Conservation (phyloP, 139 green algal species). For the Chlorella vulgaris region DNA sequence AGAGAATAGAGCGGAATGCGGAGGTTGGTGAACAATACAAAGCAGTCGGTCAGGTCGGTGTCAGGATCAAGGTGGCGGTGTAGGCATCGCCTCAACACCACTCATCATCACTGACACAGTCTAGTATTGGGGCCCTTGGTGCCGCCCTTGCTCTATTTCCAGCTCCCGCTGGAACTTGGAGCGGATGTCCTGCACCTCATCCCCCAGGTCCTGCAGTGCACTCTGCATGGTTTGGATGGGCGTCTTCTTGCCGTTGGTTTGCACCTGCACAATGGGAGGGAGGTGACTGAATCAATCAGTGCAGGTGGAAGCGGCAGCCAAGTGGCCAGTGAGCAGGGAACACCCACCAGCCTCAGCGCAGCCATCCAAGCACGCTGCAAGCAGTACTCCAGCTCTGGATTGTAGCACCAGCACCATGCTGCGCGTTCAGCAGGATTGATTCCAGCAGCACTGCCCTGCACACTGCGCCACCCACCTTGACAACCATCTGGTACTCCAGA, state of each 20-base stretch:
- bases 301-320: background rate
- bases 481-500: slow-evolving; percentile 84
- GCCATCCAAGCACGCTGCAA: no score
- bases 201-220: slow-evolving; percentile 58
- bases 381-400: no score
- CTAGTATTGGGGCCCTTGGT: no score
- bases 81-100: no score
- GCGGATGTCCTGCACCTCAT: slow-evolving; percentile 43
- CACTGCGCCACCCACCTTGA: slow-evolving; percentile 63
- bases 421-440: background rate
- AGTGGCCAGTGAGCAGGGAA: background rate
- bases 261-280: slow-evolving; percentile 28
- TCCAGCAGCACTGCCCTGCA: background rate
- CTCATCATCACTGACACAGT: no score
- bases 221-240: slow-evolving; percentile 54
- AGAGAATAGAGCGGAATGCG: background rate
- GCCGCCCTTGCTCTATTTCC: background rate
- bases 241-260: slow-evolving; percentile 67
- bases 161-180: slow-evolving; percentile 29
- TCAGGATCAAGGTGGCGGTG: no score
- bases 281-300: background rate
- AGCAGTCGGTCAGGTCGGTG: background rate
- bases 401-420: no score
- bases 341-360: no score
- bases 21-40: background rate